Evolutionary conservation across 2,329 filamentous ascomycete species (phyloP).

Genomic region (Orbilia quercus): DNA sequence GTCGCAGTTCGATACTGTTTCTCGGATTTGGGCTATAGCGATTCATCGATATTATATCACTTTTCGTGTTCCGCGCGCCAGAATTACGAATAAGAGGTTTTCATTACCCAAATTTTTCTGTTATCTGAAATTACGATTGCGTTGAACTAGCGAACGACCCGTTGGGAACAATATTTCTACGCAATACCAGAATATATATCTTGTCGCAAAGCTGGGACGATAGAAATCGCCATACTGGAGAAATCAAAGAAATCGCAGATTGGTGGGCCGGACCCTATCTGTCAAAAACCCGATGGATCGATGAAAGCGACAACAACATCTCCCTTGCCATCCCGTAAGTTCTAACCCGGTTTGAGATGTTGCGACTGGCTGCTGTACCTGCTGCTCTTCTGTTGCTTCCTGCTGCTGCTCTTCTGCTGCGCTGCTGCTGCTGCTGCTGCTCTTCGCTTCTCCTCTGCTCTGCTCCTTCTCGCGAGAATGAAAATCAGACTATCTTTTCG

Average conservation of each 20-base stretch:
- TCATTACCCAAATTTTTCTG: constrained; percentile 13
- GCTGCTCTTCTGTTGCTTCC: constrained; percentile 8
- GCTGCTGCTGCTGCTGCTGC: constrained; percentile 27
- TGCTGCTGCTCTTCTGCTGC: constrained; percentile 12
- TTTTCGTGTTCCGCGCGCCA: constrained; percentile 36
- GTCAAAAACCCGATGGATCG: constrained; percentile 55
- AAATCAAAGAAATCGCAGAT: constrained; percentile 52
- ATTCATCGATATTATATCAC: constrained; percentile 25
- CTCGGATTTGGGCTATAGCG: constrained; percentile 35
- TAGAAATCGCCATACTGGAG: constrained; percentile 55
- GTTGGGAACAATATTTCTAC: constrained; percentile 3
- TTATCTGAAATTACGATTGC: constrained; percentile 27
- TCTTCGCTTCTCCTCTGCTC: constrained; percentile 15
- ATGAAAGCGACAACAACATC: constrained; percentile 51
- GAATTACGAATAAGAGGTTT: constrained; percentile 31
- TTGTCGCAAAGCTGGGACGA: constrained; percentile 15
- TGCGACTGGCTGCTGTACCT: constrained; percentile 14
- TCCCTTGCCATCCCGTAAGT: constrained; percentile 53
- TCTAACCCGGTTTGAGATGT: constrained; percentile 27
- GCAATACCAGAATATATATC: neutral
- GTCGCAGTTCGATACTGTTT: constrained; percentile 39
- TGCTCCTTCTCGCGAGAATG: constrained; percentile 22
- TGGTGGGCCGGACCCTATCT: constrained; percentile 55
- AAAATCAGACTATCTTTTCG: constrained; percentile 44
- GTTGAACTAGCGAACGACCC: constrained; percentile 25